Conservation (phyloP, 352 stramenopile genomes). For the Pythium sukuiense region DNA sequence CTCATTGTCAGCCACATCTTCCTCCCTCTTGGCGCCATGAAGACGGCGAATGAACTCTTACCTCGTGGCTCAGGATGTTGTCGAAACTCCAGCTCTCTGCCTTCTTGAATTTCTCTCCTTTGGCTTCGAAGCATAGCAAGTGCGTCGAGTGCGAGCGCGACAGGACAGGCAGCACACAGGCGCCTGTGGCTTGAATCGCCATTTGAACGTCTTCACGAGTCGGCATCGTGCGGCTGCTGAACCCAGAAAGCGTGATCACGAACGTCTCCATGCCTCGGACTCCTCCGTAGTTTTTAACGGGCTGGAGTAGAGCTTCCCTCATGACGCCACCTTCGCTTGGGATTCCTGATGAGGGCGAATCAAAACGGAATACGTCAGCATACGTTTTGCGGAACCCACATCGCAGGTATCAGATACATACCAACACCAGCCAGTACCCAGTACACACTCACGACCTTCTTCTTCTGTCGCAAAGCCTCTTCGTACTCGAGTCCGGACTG, state of each 20-base stretch:
- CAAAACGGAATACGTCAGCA: conserved; percentile 1
- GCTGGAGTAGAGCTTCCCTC: conserved; percentile 53
- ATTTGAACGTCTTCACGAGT: conserved; percentile 84
- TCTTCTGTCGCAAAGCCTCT: conserved; percentile 65
- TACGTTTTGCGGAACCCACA: not conserved
- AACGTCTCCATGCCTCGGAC: conserved; percentile 78
- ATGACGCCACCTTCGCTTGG: conserved; percentile 20
- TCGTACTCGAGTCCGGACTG: conserved; percentile 81
- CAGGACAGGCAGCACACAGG: conserved; percentile 81
- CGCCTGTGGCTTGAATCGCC: conserved; percentile 78
- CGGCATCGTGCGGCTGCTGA: conserved; percentile 70
- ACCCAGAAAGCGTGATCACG: conserved; percentile 83
- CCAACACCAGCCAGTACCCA: conserved; percentile 63
- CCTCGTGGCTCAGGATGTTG: conserved; percentile 81
- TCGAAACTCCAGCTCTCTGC: conserved; percentile 77
- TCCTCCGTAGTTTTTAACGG: conserved; percentile 63
- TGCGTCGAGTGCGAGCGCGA: conserved; percentile 83
- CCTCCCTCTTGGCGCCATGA: not conserved
- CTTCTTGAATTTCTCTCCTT: conserved; percentile 86
- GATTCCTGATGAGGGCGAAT: conserved; percentile 11
- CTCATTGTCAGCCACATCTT: not conserved
- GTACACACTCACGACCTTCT: conserved; percentile 78
- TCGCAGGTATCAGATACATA: conserved; percentile 8
- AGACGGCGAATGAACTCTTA: conserved; percentile 26
- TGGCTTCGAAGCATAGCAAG: conserved; percentile 72